Evolutionary conservation across 176 grass and related monocot genomes (phyloP).

Genomic region (Aegilops sharonensis): DNA sequence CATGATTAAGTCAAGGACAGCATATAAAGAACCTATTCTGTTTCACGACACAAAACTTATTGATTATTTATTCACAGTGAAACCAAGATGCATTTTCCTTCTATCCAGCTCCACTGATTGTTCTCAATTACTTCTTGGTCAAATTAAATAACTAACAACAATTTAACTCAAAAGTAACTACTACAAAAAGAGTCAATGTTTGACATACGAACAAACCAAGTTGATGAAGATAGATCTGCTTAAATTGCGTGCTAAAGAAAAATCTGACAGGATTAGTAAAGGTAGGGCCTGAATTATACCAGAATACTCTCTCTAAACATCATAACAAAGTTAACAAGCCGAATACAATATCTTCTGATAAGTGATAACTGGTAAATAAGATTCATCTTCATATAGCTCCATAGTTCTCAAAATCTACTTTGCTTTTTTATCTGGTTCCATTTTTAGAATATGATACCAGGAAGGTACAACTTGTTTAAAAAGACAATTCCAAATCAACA

Average conservation of each 20-base stretch:
- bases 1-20: neutral
- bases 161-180: slow-evolving; percentile 1
- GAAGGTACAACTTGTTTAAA: neutral
- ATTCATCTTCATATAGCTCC: too few relatives aligned
- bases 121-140: neutral
- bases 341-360: neutral
- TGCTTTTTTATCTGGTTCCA: neutral
- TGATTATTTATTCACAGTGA: neutral
- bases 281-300: neutral
- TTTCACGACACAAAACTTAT: neutral
- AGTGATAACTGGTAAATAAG: neutral
- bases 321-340: slow-evolving; percentile 2
- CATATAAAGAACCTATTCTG: slow-evolving; percentile 9
- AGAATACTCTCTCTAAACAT: neutral
- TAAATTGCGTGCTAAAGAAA: neutral
- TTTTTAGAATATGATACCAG: neutral
- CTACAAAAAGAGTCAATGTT: neutral
- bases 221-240: neutral
- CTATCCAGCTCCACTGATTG: neutral
- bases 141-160: neutral
- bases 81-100: neutral
- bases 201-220: neutral
- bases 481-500: neutral
- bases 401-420: too few relatives aligned
- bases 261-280: neutral